Percentiles rank a stretch among this genome's conserved stretches.
phyloP scores from a whole-genome alignment of 2,329 filamentous ascomycete genomes.

The Monosporascus sp. region DNA sequence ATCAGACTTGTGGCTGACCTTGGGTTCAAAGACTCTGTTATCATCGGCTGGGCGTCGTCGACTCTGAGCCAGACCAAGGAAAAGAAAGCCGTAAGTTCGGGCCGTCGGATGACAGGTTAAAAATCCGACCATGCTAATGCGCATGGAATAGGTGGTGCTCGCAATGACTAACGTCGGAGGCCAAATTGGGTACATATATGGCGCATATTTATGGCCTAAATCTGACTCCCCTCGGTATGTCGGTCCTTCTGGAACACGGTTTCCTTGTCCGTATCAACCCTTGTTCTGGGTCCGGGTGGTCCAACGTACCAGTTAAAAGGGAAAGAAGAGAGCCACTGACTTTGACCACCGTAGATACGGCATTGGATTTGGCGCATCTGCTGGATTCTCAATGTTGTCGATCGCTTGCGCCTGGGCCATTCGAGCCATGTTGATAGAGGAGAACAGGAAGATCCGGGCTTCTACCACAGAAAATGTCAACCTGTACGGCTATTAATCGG shows the following conservation, averaged over 20 bases:
- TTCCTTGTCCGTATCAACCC: too few species aligned
- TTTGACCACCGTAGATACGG: constrained; percentile 23
- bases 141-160: constrained; percentile 26
- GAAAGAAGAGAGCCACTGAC: too few species aligned
- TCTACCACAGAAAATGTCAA: constrained; percentile 30
- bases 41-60: constrained; percentile 40
- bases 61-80: constrained; percentile 43
- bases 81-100: constrained; percentile 36
- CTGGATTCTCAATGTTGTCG: constrained; percentile 34
- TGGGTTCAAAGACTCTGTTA: constrained; percentile 28
- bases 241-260: too few species aligned
- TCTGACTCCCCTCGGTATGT: constrained; percentile 32
- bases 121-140: too few species aligned
- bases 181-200: constrained; percentile 44
- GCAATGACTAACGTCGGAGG: constrained; percentile 45
- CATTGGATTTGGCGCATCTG: constrained; percentile 39
- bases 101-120: too few species aligned
- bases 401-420: constrained; percentile 38
- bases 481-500: constrained; percentile 31
- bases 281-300: too few species aligned
- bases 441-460: constrained; percentile 35
- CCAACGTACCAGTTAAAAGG: too few species aligned
- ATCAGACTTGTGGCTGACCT: too few species aligned
- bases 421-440: constrained; percentile 32
- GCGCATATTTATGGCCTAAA: constrained; percentile 45